Evolutionary conservation across 73 alveolate genomes (phyloP).

Genomic region (Uronychia setigera): DNA sequence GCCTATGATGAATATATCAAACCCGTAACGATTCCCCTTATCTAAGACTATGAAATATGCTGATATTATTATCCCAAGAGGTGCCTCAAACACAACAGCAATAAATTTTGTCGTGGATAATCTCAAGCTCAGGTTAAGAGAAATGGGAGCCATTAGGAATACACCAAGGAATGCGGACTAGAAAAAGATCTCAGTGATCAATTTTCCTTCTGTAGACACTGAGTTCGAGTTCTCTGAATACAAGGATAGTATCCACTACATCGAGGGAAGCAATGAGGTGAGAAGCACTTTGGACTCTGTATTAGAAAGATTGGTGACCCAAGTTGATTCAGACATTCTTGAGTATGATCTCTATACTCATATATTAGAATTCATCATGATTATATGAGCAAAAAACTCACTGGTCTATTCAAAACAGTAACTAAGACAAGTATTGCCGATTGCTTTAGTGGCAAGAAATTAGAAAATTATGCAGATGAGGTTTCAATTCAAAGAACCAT

Average conservation of each 20-base stretch:
- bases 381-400: neutral
- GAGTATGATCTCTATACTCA: neutral
- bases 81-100: conserved; percentile 80
- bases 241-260: neutral
- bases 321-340: neutral
- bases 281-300: neutral
- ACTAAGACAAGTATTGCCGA: neutral
- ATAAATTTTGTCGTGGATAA: conserved; percentile 69
- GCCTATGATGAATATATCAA: conserved; percentile 93
- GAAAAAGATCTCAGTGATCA: neutral
- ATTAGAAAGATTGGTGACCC: neutral
- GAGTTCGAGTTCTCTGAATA: neutral
- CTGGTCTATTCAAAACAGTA: neutral
- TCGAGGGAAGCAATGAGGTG: neutral
- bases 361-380: neutral
- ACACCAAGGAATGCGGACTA: neutral
- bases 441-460: neutral
- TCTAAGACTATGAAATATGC: conserved; percentile 86
- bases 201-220: neutral
- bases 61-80: conserved; percentile 94
- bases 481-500: neutral
- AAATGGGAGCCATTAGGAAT: neutral
- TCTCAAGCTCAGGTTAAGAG: neutral
- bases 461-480: neutral
- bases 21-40: conserved; percentile 61